Percentiles rank a stretch among this genome's conserved stretches.
phyloP scores from a whole-genome alignment of 768 basidiomycete species.

The Erythrobasidium yunnanense region DNA sequence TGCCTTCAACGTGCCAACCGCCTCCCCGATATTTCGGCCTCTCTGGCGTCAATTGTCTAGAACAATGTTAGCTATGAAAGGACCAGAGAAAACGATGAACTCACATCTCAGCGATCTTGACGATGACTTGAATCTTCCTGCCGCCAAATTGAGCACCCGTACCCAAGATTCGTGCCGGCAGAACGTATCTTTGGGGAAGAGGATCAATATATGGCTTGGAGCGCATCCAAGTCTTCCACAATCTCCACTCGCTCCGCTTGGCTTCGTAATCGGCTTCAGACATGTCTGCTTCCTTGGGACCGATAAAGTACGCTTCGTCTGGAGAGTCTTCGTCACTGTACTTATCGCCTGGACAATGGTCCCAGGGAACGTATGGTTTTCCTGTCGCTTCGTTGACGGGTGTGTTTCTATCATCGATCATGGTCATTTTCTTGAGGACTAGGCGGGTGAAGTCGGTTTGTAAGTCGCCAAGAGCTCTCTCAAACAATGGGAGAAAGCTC shows the following conservation, averaged over 20 bases:
- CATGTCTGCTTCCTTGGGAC: too few species aligned
- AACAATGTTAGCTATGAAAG: too few species aligned
- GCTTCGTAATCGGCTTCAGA: too few species aligned
- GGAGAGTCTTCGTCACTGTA: neutral
- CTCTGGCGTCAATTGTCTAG: slow-evolving; percentile 41
- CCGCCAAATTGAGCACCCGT: neutral
- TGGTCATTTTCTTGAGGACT: neutral
- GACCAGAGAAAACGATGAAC: too few species aligned
- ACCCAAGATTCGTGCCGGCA: neutral
- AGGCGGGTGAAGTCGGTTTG: slow-evolving; percentile 37
- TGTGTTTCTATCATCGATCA: neutral
- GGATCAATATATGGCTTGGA: neutral
- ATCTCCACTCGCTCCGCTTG: too few species aligned
- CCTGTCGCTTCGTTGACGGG: neutral
- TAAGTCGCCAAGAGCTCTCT: slow-evolving; percentile 50
- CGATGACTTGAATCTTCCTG: slow-evolving; percentile 39
- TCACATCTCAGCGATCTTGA: slow-evolving; percentile 41
- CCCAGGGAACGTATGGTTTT: too few species aligned
- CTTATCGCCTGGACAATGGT: neutral
- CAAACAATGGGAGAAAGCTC: slow-evolving; percentile 48
- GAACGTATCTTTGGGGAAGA: neutral
- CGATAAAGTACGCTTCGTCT: too few species aligned
- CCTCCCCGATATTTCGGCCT: slow-evolving; percentile 48
- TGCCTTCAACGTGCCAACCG: slow-evolving; percentile 46
- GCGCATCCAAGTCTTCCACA: neutral